Base-by-base conservation (phyloP, 345 rosid genomes). In the Moricandia arvensis region DNA sequence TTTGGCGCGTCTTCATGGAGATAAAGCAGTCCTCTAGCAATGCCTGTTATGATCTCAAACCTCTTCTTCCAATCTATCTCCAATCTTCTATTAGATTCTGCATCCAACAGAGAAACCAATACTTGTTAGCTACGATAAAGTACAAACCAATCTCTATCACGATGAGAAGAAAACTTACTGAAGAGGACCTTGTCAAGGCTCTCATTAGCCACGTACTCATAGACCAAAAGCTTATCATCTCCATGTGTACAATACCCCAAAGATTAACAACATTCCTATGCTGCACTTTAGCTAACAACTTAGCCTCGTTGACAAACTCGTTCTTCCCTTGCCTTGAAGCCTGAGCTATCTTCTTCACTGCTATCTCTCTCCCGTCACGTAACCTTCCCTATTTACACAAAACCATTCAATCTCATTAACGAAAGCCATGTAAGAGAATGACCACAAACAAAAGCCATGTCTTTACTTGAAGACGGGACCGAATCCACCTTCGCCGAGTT, bases 401-500 rank as follows among this genome's bases (percentile, higher is more conserved):
- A 55, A 53, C 8, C 71, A 58, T 35, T 63, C 3, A 34, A 51
- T 38, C 79, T 74, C 75, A 68, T 66, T 24, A 66, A 60, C 59
- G 47, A 47, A 47, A 1, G 45, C 4, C 45, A 11, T 38, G 45
- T 38, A 38, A 38, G 45, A 38, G 4, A 1, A 38, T 9, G 41
- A 37, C 41, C 2, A 37, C 41, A 37, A 66, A 59, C 58, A 58
- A 45, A 45, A 12, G 41, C 3, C 41, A 37, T 38, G 45, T 38
- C 45, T 16, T 34, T 74, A 90, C 99, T 73, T 90, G 75, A 62
- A 96, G 59, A 96, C 99, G 6, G 98, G 96, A 3, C 99, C 99
- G 80, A 96, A 96, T 13, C 99, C 99, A 63, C 99, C 99, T 80
- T 91, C 83, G 6, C 99, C 99, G 63, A 96, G 99, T 82, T 86